Evolutionary conservation across 2,329 filamentous ascomycete species (phyloP).

Genomic region (Coniochaeta sp.): DNA sequence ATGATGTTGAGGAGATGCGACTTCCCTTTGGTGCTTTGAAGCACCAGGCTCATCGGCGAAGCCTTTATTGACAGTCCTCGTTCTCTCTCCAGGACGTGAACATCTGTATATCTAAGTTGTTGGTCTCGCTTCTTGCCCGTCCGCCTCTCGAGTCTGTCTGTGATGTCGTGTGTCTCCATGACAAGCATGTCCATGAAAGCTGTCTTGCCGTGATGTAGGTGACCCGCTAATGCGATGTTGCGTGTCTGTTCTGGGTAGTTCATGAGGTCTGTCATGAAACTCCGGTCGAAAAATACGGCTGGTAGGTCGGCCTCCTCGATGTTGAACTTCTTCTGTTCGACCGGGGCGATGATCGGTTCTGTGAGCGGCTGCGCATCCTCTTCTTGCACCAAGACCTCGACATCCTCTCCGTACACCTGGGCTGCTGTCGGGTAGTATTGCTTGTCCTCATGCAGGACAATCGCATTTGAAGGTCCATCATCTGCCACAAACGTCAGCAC

Average conservation of each 20-base stretch:
- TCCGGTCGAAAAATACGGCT: constrained; percentile 76
- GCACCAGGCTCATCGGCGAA: constrained; percentile 86
- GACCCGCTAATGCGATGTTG: constrained; percentile 86
- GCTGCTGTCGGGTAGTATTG: constrained; percentile 98
- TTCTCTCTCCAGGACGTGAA: constrained; percentile 81
- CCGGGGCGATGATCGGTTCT: constrained; percentile 86
- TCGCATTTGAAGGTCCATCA: constrained; percentile 86
- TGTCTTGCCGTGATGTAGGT: constrained; percentile 96
- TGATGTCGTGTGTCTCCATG: constrained; percentile 85
- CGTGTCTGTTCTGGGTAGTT: constrained; percentile 91
- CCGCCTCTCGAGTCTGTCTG: constrained; percentile 69
- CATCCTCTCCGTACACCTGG: constrained; percentile 88
- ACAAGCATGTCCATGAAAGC: constrained; percentile 98
- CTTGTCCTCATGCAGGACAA: constrained; percentile 98
- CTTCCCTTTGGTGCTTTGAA: constrained; percentile 84
- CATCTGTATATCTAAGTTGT: constrained; percentile 90
- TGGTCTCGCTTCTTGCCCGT: constrained; percentile 78
- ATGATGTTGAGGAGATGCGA: constrained; percentile 92
- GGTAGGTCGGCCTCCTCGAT: constrained; percentile 89
- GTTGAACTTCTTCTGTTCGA: constrained; percentile 93
- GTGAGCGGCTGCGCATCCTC: constrained; percentile 91
- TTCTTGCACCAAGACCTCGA: constrained; percentile 93
- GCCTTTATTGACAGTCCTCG: constrained; percentile 87
- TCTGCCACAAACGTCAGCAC: constrained; percentile 34
- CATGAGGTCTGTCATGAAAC: constrained; percentile 93